Evolutionary conservation across 2,329 filamentous ascomycete genomes (phyloP).

Genomic region (Dactylonectria macrodidyma): DNA sequence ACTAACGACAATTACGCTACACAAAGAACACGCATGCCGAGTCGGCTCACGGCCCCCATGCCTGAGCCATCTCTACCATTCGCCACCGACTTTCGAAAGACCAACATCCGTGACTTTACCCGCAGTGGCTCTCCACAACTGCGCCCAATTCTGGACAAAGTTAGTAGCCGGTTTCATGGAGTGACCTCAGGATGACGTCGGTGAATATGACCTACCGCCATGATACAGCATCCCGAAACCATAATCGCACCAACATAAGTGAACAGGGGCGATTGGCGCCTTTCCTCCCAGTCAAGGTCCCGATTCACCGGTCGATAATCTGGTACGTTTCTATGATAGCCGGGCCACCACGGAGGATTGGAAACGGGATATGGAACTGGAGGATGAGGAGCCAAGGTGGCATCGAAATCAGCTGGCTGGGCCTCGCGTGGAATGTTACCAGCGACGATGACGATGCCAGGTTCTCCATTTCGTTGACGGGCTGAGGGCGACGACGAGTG

Average conservation of each 20-base stretch:
- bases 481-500: not conserved
- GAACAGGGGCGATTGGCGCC: constrained; percentile 3
- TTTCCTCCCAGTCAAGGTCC: not conserved
- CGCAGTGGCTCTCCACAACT: not conserved
- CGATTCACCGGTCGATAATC: constrained; percentile 15
- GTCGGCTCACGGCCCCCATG: too few species aligned
- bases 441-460: constrained; percentile 3
- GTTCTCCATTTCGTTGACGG: too few species aligned
- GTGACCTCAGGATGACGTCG: too few species aligned
- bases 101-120: constrained; percentile 8
- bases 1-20: too few species aligned
- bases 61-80: not conserved
- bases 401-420: constrained; percentile 9
- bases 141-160: not conserved
- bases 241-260: not conserved
- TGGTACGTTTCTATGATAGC: not conserved
- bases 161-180: too few species aligned
- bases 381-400: constrained; percentile 5
- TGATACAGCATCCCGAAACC: constrained; percentile 7
- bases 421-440: not conserved
- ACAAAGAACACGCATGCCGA: too few species aligned
- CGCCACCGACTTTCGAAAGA: constrained; percentile 9
- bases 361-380: not conserved
- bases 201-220: not conserved
- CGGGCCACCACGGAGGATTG: constrained; percentile 10